Base-by-base conservation (phyloP, 2,329 filamentous ascomycete genomes). In the Clonostachys byssicola region DNA sequence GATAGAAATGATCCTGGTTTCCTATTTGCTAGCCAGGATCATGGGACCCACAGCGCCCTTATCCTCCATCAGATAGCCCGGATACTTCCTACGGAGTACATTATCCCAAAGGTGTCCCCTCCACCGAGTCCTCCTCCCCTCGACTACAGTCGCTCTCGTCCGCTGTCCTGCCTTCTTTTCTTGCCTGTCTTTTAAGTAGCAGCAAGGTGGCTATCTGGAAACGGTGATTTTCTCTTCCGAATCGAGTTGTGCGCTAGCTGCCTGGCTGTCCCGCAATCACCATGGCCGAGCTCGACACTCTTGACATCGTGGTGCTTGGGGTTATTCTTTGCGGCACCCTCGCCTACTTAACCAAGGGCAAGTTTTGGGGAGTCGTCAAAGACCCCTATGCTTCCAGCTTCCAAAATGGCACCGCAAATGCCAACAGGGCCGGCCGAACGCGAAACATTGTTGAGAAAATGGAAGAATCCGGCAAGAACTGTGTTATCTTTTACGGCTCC, bases 321-420 rank as follows among this genome's bases (percentile, higher is more conserved):
- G 82, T 82, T 49, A 86, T 99, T 59, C 80, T 97, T 47, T 67
- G 95, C 49, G 94, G 90, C 56, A 96, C 91, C 43, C 66, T 92
- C 51, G 94, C 92, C 63, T 99, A 97, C 73, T 95, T 99, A 72
- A 97, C 94, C 56, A 99, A 99, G 67, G 94, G 94, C 61, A 94
- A 86, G 54, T 85, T 94, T 68, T 99, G 92, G 92, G 92, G 81
- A 30, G 79, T 95, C 45, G 79, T 81, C 55, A 94, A 94, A 64
- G 91, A 96, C 65, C 89, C 92, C 20, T 96, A 96, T 68, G 88
- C 89, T 56, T 81, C 77, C 60, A 83, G 87, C 45, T 82, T 90
- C 59, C 77, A 85, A 58, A 83, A 81, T 64, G 80, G 81, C 67
- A 81, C 79, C 68, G 82, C 78, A 54, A 30, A 10, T 30, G 23